Evolutionary conservation across 2,329 filamentous ascomycete species (phyloP), one percentile per base, ranked within the genome.

Genomic region (Trichoderma atrobrunneum): DNA sequence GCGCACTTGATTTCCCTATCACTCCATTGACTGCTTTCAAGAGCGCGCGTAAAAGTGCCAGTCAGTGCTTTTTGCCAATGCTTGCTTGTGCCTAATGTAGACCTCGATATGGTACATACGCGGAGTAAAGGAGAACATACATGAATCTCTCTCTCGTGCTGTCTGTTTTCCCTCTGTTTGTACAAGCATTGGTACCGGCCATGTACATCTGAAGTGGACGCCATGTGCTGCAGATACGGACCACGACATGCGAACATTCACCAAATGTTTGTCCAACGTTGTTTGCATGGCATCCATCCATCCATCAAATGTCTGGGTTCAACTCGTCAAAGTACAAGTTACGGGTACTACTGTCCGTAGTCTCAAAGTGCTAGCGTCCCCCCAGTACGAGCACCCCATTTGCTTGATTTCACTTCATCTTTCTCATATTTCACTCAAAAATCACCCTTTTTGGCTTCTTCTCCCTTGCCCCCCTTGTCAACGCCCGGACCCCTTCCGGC

Each of bases 401-500:
- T 54, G 48, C 48, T 24, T 67, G 28, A n/a, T 39, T 67, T 64
- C 34, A 26, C 26, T 21, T 10, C 30, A 18, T 43, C 18, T 32
- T 60, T 32, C n/a, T 21, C 30, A 18, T 56, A 18, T 54, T 34
- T 32, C 43, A 56, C 26, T 30, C 26, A 43, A 43, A 43, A 67
- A 28, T 59, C 64, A 60, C 56, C 56, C 56, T 68, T 43, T 48
- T 36, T 32, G 39, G 36, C 39, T 36, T 21, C 36, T 26, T 30
- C 39, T 60, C 65, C 65, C 54, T 68, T 48, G 54, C n/a, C n/a
- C 11, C 8, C 65, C 56, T 68, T 60, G 54, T 67, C 51, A 59
- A 65, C 54, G 54, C 65, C 65, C 57, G 24, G 65, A n/a, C 65
- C 54, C 26, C 57, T 60, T 68, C 54, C 34, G 54, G 26, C 48